Evolutionary conservation across 306 rosid genomes (phyloP).

Genomic region (Ochetophila trinervis): DNA sequence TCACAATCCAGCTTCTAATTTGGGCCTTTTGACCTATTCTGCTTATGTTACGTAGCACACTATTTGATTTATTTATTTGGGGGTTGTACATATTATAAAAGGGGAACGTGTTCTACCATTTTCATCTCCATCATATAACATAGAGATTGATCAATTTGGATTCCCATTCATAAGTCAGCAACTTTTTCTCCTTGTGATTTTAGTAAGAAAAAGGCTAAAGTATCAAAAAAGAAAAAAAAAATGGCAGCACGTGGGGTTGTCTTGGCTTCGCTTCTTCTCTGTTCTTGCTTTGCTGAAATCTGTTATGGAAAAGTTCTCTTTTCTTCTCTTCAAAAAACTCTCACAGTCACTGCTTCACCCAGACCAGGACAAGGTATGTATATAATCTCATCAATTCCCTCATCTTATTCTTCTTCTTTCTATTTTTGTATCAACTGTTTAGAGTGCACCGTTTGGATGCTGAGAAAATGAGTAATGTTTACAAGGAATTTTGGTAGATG

Average conservation of each 20-base stretch:
- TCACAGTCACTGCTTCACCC: slow-evolving; percentile 66
- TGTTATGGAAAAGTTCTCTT: slow-evolving; percentile 49
- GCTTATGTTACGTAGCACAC: background rate
- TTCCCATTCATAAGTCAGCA: background rate
- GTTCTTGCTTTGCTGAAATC: slow-evolving; percentile 42
- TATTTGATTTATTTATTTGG: background rate
- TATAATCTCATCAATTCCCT: background rate
- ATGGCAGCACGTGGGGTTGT: slow-evolving; percentile 61
- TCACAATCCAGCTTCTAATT: background rate
- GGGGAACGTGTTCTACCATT: background rate
- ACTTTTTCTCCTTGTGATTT: slow-evolving; percentile 13
- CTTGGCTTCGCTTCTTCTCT: slow-evolving; percentile 48
- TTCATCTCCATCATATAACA: slow-evolving; percentile 7
- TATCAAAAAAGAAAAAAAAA: too few relatives aligned
- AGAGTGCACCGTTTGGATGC: too few relatives aligned
- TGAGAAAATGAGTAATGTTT: too few relatives aligned
- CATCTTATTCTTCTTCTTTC: background rate
- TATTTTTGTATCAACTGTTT: background rate
- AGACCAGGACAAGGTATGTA: slow-evolving; percentile 64
- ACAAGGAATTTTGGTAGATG: too few relatives aligned
- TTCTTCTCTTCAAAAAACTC: slow-evolving; percentile 50
- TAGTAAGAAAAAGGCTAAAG: background rate
- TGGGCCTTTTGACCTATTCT: slow-evolving; percentile 20
- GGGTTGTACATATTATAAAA: slow-evolving; percentile 22
- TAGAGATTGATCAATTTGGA: background rate